A percentile compares a stretch with the other conserved stretches of the same genome.
Conservation (phyloP, 352 stramenopile genomes). For the Phytophthora kernoviae region DNA sequence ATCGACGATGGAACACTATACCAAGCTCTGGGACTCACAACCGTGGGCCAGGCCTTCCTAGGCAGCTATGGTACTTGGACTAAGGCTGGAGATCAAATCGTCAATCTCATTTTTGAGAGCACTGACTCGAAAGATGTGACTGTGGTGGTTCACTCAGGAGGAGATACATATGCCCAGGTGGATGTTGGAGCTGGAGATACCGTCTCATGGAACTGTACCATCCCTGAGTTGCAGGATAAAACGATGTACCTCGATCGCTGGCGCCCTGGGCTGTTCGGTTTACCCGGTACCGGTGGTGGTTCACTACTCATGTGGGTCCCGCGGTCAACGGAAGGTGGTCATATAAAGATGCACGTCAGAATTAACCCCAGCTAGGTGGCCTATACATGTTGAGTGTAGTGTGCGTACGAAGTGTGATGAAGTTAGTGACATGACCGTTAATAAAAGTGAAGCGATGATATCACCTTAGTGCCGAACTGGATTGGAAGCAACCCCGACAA, state of each 20-base stretch:
- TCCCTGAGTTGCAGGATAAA: slow-evolving; percentile 23
- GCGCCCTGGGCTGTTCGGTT: slow-evolving; percentile 15
- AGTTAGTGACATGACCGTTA: too few species aligned
- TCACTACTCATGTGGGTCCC: slow-evolving; percentile 43
- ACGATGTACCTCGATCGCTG: slow-evolving; percentile 27
- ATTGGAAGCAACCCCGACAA: too few species aligned
- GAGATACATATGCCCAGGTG: slow-evolving; percentile 24
- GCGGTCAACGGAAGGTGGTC: slow-evolving; percentile 31
- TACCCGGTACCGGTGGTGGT: slow-evolving; percentile 21
- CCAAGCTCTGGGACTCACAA: slow-evolving; percentile 20
- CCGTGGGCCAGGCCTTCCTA: slow-evolving; percentile 24
- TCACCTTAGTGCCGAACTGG: too few species aligned
- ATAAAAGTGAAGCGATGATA: too few species aligned
- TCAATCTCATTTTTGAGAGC: slow-evolving; percentile 29
- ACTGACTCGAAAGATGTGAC: slow-evolving; percentile 23
- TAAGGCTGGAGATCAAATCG: slow-evolving; percentile 28
- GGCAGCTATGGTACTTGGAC: slow-evolving; percentile 33
- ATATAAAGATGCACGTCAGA: slow-evolving; percentile 43
- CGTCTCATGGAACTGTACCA: slow-evolving; percentile 16
- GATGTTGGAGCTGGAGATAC: slow-evolving; percentile 17
- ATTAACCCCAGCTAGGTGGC: slow-evolving; percentile 38
- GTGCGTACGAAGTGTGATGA: too few species aligned
- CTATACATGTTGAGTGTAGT: too few species aligned
- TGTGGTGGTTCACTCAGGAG: slow-evolving; percentile 22
- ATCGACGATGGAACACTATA: slow-evolving; percentile 36